Conservation (phyloP, 345 rosid species). For the Hibiscus trionum region DNA sequence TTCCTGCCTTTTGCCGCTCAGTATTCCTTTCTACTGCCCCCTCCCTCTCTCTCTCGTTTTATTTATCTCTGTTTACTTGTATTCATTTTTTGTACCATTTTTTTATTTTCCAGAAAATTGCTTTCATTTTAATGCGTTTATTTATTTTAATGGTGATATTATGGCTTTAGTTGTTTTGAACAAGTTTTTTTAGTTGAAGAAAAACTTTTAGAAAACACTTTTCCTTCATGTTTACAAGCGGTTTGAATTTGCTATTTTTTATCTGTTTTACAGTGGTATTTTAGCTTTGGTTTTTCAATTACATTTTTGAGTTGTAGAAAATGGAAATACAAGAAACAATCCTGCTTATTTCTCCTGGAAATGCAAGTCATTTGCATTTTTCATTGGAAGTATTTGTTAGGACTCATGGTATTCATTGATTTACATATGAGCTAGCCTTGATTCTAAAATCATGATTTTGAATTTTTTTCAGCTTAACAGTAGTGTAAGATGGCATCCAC, state of each 20-base stretch:
- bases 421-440: not conserved
- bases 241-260: not conserved
- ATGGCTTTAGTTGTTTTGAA: not conserved
- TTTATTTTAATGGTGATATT: not conserved
- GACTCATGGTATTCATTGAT: not conserved
- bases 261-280: not conserved
- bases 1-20: not conserved
- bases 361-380: not conserved
- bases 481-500: slow-evolving; percentile 62
- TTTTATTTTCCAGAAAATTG: not conserved
- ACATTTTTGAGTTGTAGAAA: not conserved
- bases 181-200: not conserved
- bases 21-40: not conserved
- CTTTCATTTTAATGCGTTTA: not conserved
- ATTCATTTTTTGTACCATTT: not conserved
- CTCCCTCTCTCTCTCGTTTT: not conserved
- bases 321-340: not conserved
- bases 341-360: not conserved
- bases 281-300: not conserved
- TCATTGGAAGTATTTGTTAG: not conserved
- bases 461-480: slow-evolving; percentile 11
- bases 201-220: not conserved
- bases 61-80: not conserved
- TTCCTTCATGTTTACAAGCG: not conserved
- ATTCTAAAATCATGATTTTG: not conserved